Evolutionary conservation across 1,284 basidiomycete species (phyloP), one percentile per base, ranked within the genome.

Genomic region (Ceratorhiza oryzae-sativae): DNA sequence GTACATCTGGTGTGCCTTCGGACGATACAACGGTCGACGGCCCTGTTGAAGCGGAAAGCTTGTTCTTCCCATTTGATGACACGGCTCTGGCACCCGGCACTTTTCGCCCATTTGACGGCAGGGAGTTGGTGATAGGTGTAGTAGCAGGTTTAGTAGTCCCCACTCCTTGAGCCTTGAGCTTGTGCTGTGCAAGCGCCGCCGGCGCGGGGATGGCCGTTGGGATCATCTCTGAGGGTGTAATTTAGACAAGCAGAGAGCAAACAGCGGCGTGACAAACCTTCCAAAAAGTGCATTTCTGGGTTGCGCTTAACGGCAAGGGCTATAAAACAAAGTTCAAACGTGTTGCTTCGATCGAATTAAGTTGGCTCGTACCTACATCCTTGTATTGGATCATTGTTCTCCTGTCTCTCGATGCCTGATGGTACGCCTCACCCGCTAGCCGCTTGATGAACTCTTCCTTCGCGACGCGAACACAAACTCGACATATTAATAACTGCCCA

Each of bases 231-330:
- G 46, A 4, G 13, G 10, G 15, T 20, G 27, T 5, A 51, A 25
- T 4, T 32, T 12, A 55, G 27, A 5, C 6, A 32, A 30, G 15
- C 9, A 18, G 27, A 4, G 18, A 4, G 51, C 10, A 13, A 10
- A 5, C 18, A 32, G 27, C 1, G 15, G 23, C 27, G 9, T 6
- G 18, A 25, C 78, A 10, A 71, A 86, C 86, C 86, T 79, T 91
- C 88, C 13, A 93, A 83, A 77, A 93, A 93, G 59, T 89, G 77
- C 75, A 90, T 91, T 74, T 92, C 91, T 58, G 91, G 90, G 61
- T 83, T 86, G 75, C 85, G 86, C 73, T 88, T 83, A 27, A 88
- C 86, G 18, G 88, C 86, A 13, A 83, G 82, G 4, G 86, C 91
- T 92, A 61, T 1, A 42, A 5, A 51, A 55, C 41, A 34, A 42